phyloP scores from a whole-genome alignment of 177 flowering plant species.

The Vitis hybrid region DNA sequence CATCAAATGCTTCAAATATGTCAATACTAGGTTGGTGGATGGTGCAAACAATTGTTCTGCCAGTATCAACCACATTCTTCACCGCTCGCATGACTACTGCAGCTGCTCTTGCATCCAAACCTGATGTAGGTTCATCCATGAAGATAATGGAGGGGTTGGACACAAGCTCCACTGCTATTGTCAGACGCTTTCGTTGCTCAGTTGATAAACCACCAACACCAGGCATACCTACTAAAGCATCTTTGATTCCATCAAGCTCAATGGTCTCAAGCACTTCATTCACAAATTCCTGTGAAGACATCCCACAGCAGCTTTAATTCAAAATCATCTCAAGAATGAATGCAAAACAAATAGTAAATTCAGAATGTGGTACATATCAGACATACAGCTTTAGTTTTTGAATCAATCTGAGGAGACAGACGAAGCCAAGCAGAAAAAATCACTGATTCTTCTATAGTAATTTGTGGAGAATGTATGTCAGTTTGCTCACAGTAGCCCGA shows the following conservation, averaged over 20 bases:
- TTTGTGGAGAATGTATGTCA: conserved; percentile 74
- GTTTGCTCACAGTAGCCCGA: conserved; percentile 81
- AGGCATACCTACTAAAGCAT: conserved; percentile 63
- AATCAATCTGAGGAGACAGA: conserved; percentile 42
- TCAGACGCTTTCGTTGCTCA: conserved; percentile 82
- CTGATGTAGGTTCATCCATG: conserved; percentile 91
- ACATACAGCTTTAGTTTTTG: conserved; percentile 47
- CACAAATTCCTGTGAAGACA: conserved; percentile 52
- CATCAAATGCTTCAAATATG: conserved; percentile 78
- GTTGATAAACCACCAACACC: conserved; percentile 71
- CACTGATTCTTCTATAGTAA: conserved; percentile 71
- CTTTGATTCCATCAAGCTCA: conserved; percentile 67
- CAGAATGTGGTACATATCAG: conserved; percentile 7
- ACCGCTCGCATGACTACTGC: conserved; percentile 88
- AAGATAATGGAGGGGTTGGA: conserved; percentile 80
- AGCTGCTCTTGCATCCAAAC: conserved; percentile 92
- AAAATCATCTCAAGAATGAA: neutral
- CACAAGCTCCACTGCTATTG: conserved; percentile 85
- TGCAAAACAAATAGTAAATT: neutral
- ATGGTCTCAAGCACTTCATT: conserved; percentile 71
- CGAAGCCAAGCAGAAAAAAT: conserved; percentile 82
- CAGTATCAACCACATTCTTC: conserved; percentile 65
- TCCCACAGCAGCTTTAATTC: neutral
- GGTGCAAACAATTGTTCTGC: conserved; percentile 78
- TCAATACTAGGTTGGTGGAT: conserved; percentile 90